A percentile compares a stretch with the other conserved stretches of the same genome.
phyloP scores from a whole-genome alignment of 345 rosid species.

The Citrus reticulata region DNA sequence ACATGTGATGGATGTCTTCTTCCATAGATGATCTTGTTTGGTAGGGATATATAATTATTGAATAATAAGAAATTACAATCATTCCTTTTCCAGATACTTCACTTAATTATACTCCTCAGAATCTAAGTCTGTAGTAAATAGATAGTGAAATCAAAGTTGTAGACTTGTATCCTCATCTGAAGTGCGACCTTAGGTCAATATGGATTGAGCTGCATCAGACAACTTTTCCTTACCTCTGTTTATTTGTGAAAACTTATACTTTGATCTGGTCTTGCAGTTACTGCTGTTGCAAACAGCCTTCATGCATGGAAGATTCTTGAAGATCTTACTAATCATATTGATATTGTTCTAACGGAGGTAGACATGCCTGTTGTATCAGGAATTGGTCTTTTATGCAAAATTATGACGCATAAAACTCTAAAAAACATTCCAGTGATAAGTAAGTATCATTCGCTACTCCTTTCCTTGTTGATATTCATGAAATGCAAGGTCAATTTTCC shows the following conservation, averaged over 20 bases:
- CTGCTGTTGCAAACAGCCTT: constrained; percentile 54
- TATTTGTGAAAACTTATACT: constrained; percentile 2
- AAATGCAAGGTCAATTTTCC: constrained; percentile 14
- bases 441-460: constrained; percentile 19
- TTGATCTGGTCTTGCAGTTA: constrained; percentile 39
- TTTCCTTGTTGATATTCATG: constrained; percentile 10
- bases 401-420: constrained; percentile 59
- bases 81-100: neutral
- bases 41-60: neutral
- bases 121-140: neutral
- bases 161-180: neutral
- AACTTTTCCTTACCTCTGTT: neutral
- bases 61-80: neutral
- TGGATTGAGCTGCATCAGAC: neutral
- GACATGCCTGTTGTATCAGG: constrained; percentile 73
- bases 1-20: neutral
- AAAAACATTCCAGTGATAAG: constrained; percentile 77
- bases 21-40: neutral
- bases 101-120: neutral
- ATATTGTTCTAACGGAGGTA: constrained; percentile 75
- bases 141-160: neutral
- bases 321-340: constrained; percentile 55
- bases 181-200: neutral
- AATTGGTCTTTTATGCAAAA: constrained; percentile 64
- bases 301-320: constrained; percentile 73